Evolutionary conservation across 2,329 filamentous ascomycete species (phyloP), one percentile per base, ranked within the genome.

Genomic region (Aureobasidium subglaciale): DNA sequence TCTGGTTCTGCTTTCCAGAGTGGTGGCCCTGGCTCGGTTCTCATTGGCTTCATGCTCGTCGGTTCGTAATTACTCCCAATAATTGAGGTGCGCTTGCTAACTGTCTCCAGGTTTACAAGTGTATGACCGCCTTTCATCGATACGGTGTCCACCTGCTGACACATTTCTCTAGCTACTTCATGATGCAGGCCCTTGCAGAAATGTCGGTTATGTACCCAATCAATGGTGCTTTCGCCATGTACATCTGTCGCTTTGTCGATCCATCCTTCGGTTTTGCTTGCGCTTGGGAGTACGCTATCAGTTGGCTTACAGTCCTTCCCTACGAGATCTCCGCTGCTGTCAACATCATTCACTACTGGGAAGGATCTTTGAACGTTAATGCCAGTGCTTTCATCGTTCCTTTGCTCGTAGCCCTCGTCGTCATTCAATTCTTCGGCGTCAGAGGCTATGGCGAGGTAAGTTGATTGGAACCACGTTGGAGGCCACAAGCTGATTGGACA

Each of bases 1-100:
- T 75, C 74, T 45, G 78, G 78, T 40, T 63, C 68, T 41, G 73
- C 76, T 5, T 69, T 80, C 40, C 68, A 71, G 10, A 74, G 65
- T 5, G 76, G 75, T 64, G 78, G 78, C 32, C 78, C 78, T 29
- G 71, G 22, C 34, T 50, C 46, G 38, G 46, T 50, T n/a, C 15
- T 50, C 5, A 8, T 50, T 6, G 46, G 46, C 20, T 50, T 50
- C 34, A n/a, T 50, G 22, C 1, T 50, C n/a, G 46, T 50, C 30
- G 46, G 46, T 49, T 13, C 22, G 45, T 49, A 3, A 15, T 49
- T 5, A 7, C 11, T 32, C 6, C 2, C 6, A 37, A 35, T 8
- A 16, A 16, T 8, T n/a, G 18, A 7, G 5, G 16, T 27, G n/a
- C 32, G 30, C 20, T 37, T 34, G 32, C 45, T 49, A 49, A 49